Conservation (phyloP, 2,329 filamentous ascomycete species). For the Monilinia fructicola region DNA sequence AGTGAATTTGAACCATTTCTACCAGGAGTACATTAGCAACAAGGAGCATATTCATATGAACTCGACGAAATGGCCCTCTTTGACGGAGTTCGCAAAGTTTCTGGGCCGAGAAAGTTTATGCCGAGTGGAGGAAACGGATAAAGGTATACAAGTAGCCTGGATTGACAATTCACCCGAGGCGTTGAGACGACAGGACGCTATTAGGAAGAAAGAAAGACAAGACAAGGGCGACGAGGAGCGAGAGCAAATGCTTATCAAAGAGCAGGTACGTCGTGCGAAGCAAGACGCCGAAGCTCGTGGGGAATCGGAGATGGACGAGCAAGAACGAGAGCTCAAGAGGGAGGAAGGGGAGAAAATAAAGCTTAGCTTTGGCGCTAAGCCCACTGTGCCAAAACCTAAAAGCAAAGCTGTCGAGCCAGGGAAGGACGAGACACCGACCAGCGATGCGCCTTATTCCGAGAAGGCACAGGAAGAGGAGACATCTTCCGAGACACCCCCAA, state of each 20-base stretch:
- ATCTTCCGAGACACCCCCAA: background rate
- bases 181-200: conserved; percentile 73
- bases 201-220: conserved; percentile 78
- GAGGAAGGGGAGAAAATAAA: conserved; percentile 75
- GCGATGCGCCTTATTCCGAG: conserved; percentile 1
- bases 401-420: conserved; percentile 19
- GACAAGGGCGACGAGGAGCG: conserved; percentile 89
- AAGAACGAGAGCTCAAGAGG: conserved; percentile 54
- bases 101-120: conserved; percentile 85
- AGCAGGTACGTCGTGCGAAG: conserved; percentile 78
- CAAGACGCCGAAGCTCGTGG: conserved; percentile 53
- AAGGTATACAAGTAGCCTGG: conserved; percentile 85
- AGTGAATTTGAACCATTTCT: conserved; percentile 88
- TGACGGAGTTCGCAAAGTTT: conserved; percentile 88
- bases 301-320: conserved; percentile 45
- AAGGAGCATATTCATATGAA: conserved; percentile 94
- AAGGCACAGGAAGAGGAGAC: background rate
- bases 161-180: conserved; percentile 90
- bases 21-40: conserved; percentile 87
- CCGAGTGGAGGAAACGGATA: conserved; percentile 83
- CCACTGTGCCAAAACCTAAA: conserved; percentile 28
- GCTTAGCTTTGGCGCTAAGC: conserved; percentile 59
- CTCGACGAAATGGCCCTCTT: conserved; percentile 79
- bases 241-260: conserved; percentile 77
- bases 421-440: background rate